Evolutionary conservation across 2,329 filamentous ascomycete genomes (phyloP).

Genomic region (Coniochaeta sp.): DNA sequence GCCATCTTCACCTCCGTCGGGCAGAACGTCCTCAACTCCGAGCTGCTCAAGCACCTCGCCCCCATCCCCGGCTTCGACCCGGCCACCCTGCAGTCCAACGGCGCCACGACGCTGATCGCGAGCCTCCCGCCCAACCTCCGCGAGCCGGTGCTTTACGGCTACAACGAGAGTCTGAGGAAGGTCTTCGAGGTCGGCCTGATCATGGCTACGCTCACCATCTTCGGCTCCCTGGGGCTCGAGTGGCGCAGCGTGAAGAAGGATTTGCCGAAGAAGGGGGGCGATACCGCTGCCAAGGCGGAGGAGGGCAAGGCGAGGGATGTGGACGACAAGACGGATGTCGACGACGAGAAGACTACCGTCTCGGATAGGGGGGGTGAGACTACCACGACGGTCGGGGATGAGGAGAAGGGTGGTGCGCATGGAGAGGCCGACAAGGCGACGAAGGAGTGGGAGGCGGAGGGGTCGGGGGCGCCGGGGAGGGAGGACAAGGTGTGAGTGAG

Average conservation of each 20-base stretch:
- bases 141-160: constrained; percentile 31
- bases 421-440: neutral
- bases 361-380: neutral
- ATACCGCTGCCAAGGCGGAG: constrained; percentile 11
- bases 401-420: neutral
- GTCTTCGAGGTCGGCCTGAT: constrained; percentile 55
- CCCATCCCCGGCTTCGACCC: constrained; percentile 18
- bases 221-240: constrained; percentile 50
- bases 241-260: constrained; percentile 44
- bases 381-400: neutral
- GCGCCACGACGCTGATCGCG: constrained; percentile 32
- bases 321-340: neutral
- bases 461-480: neutral
- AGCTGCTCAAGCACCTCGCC: constrained; percentile 27
- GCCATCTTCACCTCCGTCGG: constrained; percentile 38
- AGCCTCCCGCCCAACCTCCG: constrained; percentile 14
- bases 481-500: neutral
- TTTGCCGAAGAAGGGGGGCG: constrained; percentile 12
- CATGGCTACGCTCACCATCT: constrained; percentile 42
- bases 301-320: neutral
- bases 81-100: constrained; percentile 43
- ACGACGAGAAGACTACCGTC: neutral
- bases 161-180: constrained; percentile 53
- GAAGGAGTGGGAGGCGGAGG: neutral
- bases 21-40: constrained; percentile 35